These are phyloP conservation scores for Musa schizocarpa DNA, from an alignment of 176 grass and related monocot species.

Conservation along the genomic window DNA sequence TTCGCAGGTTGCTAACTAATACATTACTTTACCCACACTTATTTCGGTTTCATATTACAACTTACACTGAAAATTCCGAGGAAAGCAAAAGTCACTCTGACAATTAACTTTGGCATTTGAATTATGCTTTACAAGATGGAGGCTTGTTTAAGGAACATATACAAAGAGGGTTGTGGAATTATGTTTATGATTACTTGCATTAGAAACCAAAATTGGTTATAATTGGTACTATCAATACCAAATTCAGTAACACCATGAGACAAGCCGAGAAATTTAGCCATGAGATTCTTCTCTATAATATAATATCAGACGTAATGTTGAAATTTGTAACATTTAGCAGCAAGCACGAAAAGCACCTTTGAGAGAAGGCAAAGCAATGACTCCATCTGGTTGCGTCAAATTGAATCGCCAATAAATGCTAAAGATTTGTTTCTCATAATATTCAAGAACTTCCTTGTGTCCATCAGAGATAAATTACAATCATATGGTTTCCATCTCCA, in stretches of 20 bases:
- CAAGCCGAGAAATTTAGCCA: too few species aligned
- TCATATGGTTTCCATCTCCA: slow-evolving; percentile 24
- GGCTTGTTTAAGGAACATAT: neutral
- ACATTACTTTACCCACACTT: neutral
- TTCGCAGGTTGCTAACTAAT: neutral
- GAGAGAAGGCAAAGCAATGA: slow-evolving; percentile 22
- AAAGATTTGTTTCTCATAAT: slow-evolving; percentile 3
- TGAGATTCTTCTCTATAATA: too few species aligned
- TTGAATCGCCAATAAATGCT: slow-evolving; percentile 16
- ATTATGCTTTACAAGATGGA: neutral
- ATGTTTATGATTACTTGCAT: neutral
- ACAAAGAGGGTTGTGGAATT: neutral
- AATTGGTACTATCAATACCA: too few species aligned
- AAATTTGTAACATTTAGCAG: too few species aligned
- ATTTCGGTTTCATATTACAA: neutral
- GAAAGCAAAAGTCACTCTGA: too few species aligned
- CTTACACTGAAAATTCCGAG: too few species aligned
- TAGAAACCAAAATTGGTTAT: neutral
- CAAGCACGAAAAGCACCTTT: neutral
- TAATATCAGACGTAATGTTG: too few species aligned
- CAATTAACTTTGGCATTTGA: neutral
- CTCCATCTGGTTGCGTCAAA: slow-evolving; percentile 19
- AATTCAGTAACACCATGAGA: too few species aligned
- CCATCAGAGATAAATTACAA: neutral
- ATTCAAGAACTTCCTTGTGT: slow-evolving; percentile 12